These are phyloP conservation scores for Pyrus communis DNA, from an alignment of 306 rosid species.

Conservation along the genomic window DNA sequence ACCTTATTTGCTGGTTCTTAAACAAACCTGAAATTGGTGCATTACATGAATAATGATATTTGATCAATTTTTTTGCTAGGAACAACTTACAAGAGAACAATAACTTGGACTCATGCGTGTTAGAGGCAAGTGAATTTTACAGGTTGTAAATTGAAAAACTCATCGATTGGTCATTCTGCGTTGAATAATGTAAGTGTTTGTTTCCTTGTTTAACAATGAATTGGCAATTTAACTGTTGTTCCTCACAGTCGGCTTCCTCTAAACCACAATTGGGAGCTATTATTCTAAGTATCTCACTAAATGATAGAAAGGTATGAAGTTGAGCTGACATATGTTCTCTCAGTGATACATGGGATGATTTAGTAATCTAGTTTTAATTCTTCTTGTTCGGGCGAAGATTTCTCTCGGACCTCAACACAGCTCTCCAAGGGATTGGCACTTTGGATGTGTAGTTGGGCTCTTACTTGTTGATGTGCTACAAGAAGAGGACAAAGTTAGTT, in stretches of 20 bases:
- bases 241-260: conserved; percentile 23
- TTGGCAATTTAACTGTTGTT: conserved; percentile 16
- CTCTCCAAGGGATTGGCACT: no score
- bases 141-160: neutral
- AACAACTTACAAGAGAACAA: conserved; percentile 13
- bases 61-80: neutral
- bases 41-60: no score
- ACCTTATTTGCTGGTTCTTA: no score
- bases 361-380: neutral
- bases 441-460: no score
- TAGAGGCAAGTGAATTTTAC: conserved; percentile 27
- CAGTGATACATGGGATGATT: neutral
- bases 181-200: neutral
- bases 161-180: neutral
- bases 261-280: conserved; percentile 22
- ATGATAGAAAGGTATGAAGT: conserved; percentile 16
- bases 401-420: no score
- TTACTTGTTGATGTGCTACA: no score
- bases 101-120: conserved; percentile 14
- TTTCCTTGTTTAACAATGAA: conserved; percentile 2
- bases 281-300: conserved; percentile 6
- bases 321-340: neutral
- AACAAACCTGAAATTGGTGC: no score
- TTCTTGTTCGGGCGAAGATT: no score
- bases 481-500: no score